Evolutionary conservation across 2,329 filamentous ascomycete genomes (phyloP), one percentile per base, ranked within the genome.

Genomic region (Ceratocystis variospora): DNA sequence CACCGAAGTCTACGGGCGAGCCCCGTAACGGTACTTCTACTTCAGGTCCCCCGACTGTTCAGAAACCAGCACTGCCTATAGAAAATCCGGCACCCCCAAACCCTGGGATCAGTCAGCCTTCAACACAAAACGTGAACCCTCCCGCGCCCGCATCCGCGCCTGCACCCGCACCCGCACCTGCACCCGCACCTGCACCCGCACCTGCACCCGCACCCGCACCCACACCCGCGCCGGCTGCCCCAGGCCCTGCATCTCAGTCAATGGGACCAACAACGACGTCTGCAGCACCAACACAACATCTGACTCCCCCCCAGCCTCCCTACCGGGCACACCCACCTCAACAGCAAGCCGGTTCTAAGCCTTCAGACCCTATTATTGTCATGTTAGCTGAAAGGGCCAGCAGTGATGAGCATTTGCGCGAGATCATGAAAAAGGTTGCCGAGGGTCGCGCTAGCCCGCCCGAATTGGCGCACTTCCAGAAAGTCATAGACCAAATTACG

Each of bases 341-440:
- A 41, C 71, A 72, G 50, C 66, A 69, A 1, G 65, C 70, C 6
- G 25, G 73, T 73, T 65, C 71, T 41, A 67, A 66, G 53, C 68
- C 75, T n/a, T 76, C 78, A 28, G 89, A 93, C 72, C 89, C 89
- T 0, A 90, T 94, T 55, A 93, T 94, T 66, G 86, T 90, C 63
- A 85, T 88, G 69, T 77, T 94, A 31, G 89, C 89, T 0, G 87
- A 89, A 71, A 84, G 84, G 69, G 89, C 89, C 5, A 88, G 87
- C 0, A 84, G 83, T 31, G 87, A 94, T 72, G 81, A 85, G 0
- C 81, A 87, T 66, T 77, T 94, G 8, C 86, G 90, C 67, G 85
- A 87, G 45, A 78, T 94, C 0, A 94, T 94, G 89, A 90, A 90
- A 73, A 84, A 89, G 64, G 89, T 94, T 0, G 89, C 89, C 0